Conservation (phyloP, 495 filamentous ascomycete genomes). For the Pseudevernia furfuracea region DNA sequence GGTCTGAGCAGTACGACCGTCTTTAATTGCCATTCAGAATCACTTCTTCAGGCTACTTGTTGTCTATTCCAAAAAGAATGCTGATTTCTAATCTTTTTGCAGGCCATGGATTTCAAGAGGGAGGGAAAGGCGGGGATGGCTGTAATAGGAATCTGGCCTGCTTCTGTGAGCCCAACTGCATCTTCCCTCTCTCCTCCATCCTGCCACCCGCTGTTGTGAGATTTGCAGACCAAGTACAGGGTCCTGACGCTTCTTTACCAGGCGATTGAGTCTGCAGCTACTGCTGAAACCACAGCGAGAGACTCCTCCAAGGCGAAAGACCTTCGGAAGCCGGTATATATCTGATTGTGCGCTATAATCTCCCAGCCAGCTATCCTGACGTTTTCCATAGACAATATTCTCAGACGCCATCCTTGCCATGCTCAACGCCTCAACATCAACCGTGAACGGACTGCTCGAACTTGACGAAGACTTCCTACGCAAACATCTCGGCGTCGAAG, state of each 20-base stretch:
- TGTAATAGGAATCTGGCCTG: constrained; percentile 77
- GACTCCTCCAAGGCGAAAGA: neutral
- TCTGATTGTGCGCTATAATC: neutral
- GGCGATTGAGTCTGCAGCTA: constrained; percentile 5
- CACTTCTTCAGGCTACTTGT: neutral
- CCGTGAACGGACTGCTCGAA: constrained; percentile 63
- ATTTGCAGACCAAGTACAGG: too few species aligned
- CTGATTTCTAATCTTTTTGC: neutral
- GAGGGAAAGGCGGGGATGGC: constrained; percentile 62
- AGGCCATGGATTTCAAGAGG: constrained; percentile 70
- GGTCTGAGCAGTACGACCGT: neutral
- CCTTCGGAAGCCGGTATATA: constrained; percentile 4
- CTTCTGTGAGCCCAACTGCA: constrained; percentile 44
- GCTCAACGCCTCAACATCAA: constrained; percentile 49
- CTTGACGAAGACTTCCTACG: constrained; percentile 82
- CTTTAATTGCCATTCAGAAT: neutral
- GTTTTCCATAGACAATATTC: constrained; percentile 1
- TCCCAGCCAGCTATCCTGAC: neutral
- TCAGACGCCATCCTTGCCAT: constrained; percentile 68
- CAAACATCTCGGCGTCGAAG: constrained; percentile 51
- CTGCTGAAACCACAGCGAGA: neutral
- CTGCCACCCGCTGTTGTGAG: neutral
- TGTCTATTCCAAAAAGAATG: neutral
- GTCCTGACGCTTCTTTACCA: neutral
- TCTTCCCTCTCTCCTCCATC: neutral